Base-by-base conservation (phyloP, 441 rosid genomes). In the Adansonia grandidieri region DNA sequence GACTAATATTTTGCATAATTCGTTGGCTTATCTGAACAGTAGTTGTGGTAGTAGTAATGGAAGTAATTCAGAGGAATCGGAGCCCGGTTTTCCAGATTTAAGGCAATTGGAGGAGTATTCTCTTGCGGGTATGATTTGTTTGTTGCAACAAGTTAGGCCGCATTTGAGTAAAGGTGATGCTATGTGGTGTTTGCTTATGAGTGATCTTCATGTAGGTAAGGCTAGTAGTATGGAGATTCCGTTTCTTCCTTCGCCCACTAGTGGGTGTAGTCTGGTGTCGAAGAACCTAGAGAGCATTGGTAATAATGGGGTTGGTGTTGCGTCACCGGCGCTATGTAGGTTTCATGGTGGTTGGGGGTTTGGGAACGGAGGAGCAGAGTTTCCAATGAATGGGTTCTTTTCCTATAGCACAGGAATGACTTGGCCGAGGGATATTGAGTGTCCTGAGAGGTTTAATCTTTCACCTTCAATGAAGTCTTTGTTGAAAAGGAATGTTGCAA, bases 131-230 rank as follows among this genome's bases (percentile, higher is more conserved):
- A 89, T 92, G 97, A 85, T 96, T 72, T 92, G 93, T 85, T 85
- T 92, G 91, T 74, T 96, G 91, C 95, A 91, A 80, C 91, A 94
- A 82, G 91, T 89, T 78, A 90, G 90, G 78, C 96, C 99, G 20
- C 85, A 87, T 78, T 79, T 96, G 87, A 94, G 91, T 79, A 91
- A 86, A 88, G 98, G 97, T 63, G 97, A 94, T 88, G 99, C 97
- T 6, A 89, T 92, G 97, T 94, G 98, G 99, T 96, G 97, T 84
- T 92, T 94, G 87, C 85, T 96, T 54, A 89, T 90, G 92, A 89
- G 92, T 85, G 97, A 94, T 82, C 95, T 96, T 63, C 94, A 94
- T 84, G 97, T 96, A 17, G 94, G 90, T 76, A 88, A 86, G 76
- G 98, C 99, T 8, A 90, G 91, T 82, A 74, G 88, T 0, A 81